phyloP scores from a whole-genome alignment of 2,329 filamentous ascomycete species.

The Penicillium sp. region DNA sequence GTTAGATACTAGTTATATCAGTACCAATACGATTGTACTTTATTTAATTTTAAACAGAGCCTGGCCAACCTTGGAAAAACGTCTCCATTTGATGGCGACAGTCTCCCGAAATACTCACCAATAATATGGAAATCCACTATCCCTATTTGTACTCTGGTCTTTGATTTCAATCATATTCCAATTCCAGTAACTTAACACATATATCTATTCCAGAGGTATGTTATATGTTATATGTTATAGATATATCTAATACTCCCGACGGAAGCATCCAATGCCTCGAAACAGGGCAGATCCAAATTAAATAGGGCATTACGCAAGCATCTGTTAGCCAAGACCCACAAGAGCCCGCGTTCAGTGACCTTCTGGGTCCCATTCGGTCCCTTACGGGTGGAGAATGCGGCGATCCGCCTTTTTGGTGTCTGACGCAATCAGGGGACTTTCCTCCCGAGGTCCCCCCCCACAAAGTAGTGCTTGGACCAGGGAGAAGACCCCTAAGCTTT shows the following conservation, averaged over 20 bases:
- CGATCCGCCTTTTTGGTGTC: conserved; percentile 30
- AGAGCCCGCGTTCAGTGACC: conserved; percentile 30
- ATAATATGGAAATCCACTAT: too few relatives aligned
- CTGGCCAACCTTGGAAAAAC: neutral
- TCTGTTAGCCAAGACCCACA: conserved; percentile 29
- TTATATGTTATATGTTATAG: too few relatives aligned
- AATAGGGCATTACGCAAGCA: conserved; percentile 40
- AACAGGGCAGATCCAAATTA: conserved; percentile 36
- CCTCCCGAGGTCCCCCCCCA: neutral
- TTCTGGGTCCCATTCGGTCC: conserved; percentile 37
- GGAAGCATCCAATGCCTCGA: neutral
- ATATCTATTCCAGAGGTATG: neutral
- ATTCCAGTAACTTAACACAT: neutral
- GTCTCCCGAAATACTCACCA: too few relatives aligned
- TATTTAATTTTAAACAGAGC: neutral
- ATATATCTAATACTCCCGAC: neutral
- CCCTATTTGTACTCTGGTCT: too few relatives aligned
- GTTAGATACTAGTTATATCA: neutral
- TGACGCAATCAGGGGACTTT: conserved; percentile 26
- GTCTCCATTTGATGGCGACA: too few relatives aligned
- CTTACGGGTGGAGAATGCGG: conserved; percentile 39
- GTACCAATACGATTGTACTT: neutral
- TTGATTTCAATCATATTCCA: neutral
- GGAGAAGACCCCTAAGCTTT: conserved; percentile 7
- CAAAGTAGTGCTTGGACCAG: conserved; percentile 10